phyloP scores from a whole-genome alignment of 805 yeast species.

The Metschnikowia drakensbergensis region DNA sequence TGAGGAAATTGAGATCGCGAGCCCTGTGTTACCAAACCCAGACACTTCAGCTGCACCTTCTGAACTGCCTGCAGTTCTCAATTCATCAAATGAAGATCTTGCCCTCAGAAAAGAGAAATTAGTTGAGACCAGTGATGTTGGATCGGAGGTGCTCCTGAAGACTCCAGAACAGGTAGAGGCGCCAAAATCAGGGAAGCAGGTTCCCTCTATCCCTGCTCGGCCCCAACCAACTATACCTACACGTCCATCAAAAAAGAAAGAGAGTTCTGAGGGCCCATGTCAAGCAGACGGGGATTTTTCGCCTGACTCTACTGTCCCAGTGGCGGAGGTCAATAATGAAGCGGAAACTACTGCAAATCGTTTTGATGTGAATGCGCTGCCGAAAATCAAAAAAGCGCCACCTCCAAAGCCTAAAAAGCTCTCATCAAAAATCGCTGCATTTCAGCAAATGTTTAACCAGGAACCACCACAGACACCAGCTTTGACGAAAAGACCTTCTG shows the following conservation, averaged over 20 bases:
- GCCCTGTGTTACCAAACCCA: not conserved
- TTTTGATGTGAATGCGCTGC: not conserved
- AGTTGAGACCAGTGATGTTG: not conserved
- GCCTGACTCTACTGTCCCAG: not conserved
- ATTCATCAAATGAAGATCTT: not conserved
- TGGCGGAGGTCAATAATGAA: not conserved
- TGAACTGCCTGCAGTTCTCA: not conserved
- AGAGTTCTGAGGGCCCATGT: not conserved
- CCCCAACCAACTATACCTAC: constrained; percentile 8
- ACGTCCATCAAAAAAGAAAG: constrained; percentile 6
- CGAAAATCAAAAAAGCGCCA: constrained; percentile 28
- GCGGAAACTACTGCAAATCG: not conserved
- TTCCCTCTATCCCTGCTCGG: not conserved
- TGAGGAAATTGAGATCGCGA: not conserved
- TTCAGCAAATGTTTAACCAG: constrained; percentile 66
- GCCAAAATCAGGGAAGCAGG: not conserved
- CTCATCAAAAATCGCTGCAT: constrained; percentile 75
- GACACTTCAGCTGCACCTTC: too few relatives aligned
- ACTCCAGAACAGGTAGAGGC: not conserved
- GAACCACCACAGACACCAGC: constrained; percentile 9
- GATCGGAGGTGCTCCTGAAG: too few relatives aligned
- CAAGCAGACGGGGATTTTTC: not conserved
- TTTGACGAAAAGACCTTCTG: constrained; percentile 11
- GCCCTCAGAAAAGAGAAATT: too few relatives aligned
- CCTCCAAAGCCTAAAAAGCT: constrained; percentile 77